phyloP scores from a whole-genome alignment of 1,139 yeast species.

The Pichia kudriavzevii region DNA sequence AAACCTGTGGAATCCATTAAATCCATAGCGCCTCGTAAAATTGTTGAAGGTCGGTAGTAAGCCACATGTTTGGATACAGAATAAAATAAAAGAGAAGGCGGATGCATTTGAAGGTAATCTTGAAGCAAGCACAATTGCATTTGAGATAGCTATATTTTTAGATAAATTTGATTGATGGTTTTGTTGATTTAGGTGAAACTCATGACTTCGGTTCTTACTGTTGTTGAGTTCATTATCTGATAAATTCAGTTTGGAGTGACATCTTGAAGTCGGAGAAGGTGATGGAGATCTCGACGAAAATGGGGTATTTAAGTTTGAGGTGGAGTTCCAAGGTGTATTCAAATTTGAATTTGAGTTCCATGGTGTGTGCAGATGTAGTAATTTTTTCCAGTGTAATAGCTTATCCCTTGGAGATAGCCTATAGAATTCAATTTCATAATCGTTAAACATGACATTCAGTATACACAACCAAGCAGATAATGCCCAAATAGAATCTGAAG shows the following conservation, averaged over 20 bases:
- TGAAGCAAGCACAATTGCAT: conserved; percentile 86
- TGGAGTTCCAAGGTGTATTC: too few relatives aligned
- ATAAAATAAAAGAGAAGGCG: conserved; percentile 75
- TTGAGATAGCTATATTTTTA: conserved; percentile 76
- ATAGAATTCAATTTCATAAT: conserved; percentile 43
- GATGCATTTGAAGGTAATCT: conserved; percentile 63
- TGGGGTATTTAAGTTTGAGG: conserved; percentile 3
- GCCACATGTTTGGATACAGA: conserved; percentile 66
- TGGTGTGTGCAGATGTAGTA: conserved; percentile 22
- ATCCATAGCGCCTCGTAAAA: conserved; percentile 39
- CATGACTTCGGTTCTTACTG: too few relatives aligned
- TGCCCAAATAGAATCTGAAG: conserved; percentile 96
- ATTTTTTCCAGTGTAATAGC: conserved; percentile 12
- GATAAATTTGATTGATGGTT: conserved; percentile 51
- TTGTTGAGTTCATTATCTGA: too few relatives aligned
- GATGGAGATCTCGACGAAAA: conserved; percentile 7
- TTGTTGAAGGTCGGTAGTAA: conserved; percentile 64
- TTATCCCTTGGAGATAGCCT: conserved; percentile 20
- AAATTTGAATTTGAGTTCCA: too few relatives aligned
- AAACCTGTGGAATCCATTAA: conserved; percentile 30
- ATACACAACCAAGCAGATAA: conserved; percentile 71
- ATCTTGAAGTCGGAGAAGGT: conserved; percentile 2
- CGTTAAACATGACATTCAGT: conserved; percentile 59
- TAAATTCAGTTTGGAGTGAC: too few relatives aligned
- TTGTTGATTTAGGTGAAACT: conserved; percentile 8